Evolutionary conservation across 2,329 filamentous ascomycete genomes (phyloP), one percentile per base, ranked within the genome.

Genomic region (Hysterium pulicare): DNA sequence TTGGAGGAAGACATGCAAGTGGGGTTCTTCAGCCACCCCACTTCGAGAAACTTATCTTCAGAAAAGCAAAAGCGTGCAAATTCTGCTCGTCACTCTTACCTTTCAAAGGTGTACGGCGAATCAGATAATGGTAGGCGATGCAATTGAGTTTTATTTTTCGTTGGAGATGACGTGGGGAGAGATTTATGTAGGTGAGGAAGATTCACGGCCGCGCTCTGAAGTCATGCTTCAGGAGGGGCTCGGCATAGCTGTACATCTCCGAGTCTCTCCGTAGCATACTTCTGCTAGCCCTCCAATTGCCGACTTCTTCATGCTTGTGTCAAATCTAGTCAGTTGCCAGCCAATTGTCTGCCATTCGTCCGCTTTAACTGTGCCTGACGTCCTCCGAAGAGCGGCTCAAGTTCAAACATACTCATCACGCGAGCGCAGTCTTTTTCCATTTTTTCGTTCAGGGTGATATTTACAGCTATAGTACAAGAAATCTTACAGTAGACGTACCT

Each of bases 121-220:
- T 23, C 41, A 47, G 33, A 40, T 35, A 24, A 21, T 15, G 19
- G 30, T 24, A 37, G 40, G 35, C 22, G 28, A 31, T 38, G 24
- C 47, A 50, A 52, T 49, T 49, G 49, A 49, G 41, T 32, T 34
- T 44, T 8, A 15, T 33, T 9, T 33, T 34, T 16, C 31, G 4
- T 10, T 19, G 15, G 35, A 21, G 41, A 45, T 43, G 54, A 49
- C 46, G 55, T 49, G 48, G 48, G 47, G 50, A 21, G 43, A 40
- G 30, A 43, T 49, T 49, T 55, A 54, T 40, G 46, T 38, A 41
- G 23, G 22, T 39, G 23, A 7, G 11, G 28, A 9, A n/a, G 34
- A 9, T 57, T 59, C 58, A 61, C 59, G 60, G 62, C 61, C 61
- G 62, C 60, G 60, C 59, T 57, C 51, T 58, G 57, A 56, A 61